phyloP scores from a whole-genome alignment of 805 yeast genomes.

The Dipodascus geniculatus region DNA sequence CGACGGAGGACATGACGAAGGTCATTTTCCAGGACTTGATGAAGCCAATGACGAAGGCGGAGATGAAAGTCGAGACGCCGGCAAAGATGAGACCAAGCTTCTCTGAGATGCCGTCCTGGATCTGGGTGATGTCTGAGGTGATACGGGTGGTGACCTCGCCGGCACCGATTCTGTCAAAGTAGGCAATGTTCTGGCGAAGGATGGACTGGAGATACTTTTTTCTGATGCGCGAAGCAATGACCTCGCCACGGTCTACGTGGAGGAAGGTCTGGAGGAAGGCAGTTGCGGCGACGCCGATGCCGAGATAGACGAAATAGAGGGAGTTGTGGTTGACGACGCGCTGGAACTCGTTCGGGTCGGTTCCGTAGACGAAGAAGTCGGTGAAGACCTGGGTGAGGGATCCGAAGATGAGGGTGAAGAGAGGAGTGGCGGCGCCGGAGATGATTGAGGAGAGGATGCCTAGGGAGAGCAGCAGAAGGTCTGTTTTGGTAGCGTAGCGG shows the following conservation, averaged over 20 bases:
- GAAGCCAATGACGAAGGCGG: constrained; percentile 29
- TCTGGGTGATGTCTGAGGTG: constrained; percentile 29
- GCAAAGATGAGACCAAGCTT: constrained; percentile 29
- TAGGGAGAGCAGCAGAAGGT: constrained; percentile 18
- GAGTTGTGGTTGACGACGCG: constrained; percentile 25
- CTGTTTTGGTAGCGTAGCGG: constrained; percentile 25
- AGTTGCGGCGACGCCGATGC: constrained; percentile 26
- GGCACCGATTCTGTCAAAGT: constrained; percentile 31
- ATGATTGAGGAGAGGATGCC: constrained; percentile 26
- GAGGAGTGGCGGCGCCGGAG: constrained; percentile 31
- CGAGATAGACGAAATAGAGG: constrained; percentile 30
- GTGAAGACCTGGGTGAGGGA: constrained; percentile 28
- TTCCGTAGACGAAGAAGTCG: constrained; percentile 19
- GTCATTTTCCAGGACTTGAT: constrained; percentile 27
- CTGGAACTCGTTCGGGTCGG: constrained; percentile 23
- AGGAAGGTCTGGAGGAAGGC: constrained; percentile 25
- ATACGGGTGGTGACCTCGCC: constrained; percentile 33
- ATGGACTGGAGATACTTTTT: constrained; percentile 26
- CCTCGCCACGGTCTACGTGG: constrained; percentile 30
- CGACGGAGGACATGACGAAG: constrained; percentile 25
- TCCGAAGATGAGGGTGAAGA: constrained; percentile 32
- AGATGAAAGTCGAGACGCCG: constrained; percentile 29
- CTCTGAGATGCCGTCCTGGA: constrained; percentile 33
- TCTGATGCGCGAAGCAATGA: constrained; percentile 29
- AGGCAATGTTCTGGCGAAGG: constrained; percentile 31